Conservation (phyloP, 2,329 filamentous ascomycete species). For the Fusarium mangiferae region DNA sequence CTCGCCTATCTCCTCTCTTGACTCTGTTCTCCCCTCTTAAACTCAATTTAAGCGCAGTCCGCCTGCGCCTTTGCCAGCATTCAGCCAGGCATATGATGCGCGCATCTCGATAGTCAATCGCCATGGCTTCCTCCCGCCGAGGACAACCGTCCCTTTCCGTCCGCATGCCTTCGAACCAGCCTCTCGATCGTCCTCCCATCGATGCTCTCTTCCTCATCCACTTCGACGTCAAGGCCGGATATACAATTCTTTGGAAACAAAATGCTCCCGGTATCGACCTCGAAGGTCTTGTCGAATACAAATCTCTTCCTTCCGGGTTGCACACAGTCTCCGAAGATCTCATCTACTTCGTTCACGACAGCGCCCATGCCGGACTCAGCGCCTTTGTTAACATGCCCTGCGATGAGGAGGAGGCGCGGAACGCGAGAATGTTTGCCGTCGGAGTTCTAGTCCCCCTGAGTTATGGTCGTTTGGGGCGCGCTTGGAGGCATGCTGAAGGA, state of each 20-base stretch:
- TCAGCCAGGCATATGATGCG: constrained; percentile 42
- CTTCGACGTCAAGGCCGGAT: constrained; percentile 93
- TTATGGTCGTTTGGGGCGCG: constrained; percentile 84
- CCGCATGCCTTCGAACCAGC: constrained; percentile 46
- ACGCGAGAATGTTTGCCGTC: constrained; percentile 93
- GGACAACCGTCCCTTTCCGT: constrained; percentile 54
- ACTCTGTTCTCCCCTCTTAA: constrained; percentile 1
- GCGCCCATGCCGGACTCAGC: constrained; percentile 84
- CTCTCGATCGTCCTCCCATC: constrained; percentile 55
- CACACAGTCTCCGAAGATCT: constrained; percentile 90
- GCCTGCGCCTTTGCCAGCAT: constrained; percentile 1
- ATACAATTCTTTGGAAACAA: constrained; percentile 89
- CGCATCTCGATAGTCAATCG: constrained; percentile 41
- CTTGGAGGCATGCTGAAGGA: constrained; percentile 85
- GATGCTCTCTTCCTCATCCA: constrained; percentile 88
- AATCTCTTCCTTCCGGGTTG: constrained; percentile 91
- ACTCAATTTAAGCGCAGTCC: constrained; percentile 6
- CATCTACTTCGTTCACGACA: constrained; percentile 90
- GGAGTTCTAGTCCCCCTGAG: constrained; percentile 88
- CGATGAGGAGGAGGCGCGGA: constrained; percentile 78
- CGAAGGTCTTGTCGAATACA: constrained; percentile 93
- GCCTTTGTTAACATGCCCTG: constrained; percentile 89
- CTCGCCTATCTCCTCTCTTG: constrained; percentile 19
- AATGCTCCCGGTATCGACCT: constrained; percentile 76
- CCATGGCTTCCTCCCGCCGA: constrained; percentile 55